These are phyloP conservation scores for Chaetoceros tenuissimus DNA, from an alignment of 108 stramenopile genomes.

Conservation along the genomic window DNA sequence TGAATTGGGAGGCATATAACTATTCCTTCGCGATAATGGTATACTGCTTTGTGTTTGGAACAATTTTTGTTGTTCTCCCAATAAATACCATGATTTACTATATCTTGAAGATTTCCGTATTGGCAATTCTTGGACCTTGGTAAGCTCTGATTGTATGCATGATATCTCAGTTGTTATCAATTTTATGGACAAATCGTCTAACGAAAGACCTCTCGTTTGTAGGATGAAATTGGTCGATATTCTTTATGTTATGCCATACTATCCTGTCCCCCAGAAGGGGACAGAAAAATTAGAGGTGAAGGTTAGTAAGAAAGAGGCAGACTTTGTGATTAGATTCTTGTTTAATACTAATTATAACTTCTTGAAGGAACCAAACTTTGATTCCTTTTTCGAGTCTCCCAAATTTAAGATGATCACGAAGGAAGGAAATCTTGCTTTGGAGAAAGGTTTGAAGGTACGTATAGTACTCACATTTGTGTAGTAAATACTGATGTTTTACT, in stretches of 20 bases:
- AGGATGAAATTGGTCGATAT: conserved; percentile 32
- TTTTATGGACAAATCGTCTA: conserved; percentile 3
- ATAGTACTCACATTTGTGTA: not conserved
- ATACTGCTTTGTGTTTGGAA: conserved; percentile 31
- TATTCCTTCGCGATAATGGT: conserved; percentile 30
- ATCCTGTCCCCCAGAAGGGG: conserved; percentile 13
- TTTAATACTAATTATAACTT: not conserved
- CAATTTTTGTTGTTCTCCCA: conserved; percentile 39
- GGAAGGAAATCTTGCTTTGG: conserved; percentile 22
- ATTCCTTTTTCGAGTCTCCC: conserved; percentile 11
- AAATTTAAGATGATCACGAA: conserved; percentile 19
- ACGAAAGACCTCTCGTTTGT: conserved; percentile 4
- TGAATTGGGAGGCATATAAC: conserved; percentile 48
- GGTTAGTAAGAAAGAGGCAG: conserved; percentile 14
- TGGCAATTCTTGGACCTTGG: conserved; percentile 36
- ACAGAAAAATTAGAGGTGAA: conserved; percentile 9
- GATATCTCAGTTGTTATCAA: conserved; percentile 3
- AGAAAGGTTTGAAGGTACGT: conserved; percentile 21
- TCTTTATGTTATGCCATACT: conserved; percentile 20
- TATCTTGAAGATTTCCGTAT: conserved; percentile 24
- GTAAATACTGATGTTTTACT: not conserved
- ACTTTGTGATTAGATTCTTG: conserved; percentile 5
- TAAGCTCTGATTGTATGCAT: conserved; percentile 1
- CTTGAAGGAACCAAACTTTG: conserved; percentile 6
- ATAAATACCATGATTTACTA: conserved; percentile 33